Percentiles rank a stretch among this genome's conserved stretches.
phyloP scores from a whole-genome alignment of 108 stramenopile species.

The Nitzschia palea region DNA sequence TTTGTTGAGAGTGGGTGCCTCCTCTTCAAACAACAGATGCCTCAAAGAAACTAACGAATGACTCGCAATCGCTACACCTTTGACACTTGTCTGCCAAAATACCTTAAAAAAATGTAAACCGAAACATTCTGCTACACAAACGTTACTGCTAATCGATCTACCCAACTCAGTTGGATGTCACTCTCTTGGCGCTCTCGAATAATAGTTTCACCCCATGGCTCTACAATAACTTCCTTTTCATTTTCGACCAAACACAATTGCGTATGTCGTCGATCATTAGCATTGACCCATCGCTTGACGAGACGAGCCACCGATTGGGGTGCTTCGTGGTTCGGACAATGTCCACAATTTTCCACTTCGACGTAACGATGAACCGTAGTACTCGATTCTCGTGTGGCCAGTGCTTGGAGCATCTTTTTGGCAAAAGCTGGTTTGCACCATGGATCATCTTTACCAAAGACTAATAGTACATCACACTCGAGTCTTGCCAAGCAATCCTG shows the following conservation, averaged over 20 bases:
- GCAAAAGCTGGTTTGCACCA: conserved; percentile 64
- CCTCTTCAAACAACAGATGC: too few species aligned
- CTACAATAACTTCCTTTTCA: conserved; percentile 26
- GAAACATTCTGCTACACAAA: conserved; percentile 36
- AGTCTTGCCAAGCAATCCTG: conserved; percentile 44
- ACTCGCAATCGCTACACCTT: too few species aligned
- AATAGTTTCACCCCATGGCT: conserved; percentile 55
- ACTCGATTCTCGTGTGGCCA: conserved; percentile 11
- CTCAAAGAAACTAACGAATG: too few species aligned
- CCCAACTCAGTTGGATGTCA: conserved; percentile 42
- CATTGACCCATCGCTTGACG: conserved; percentile 40
- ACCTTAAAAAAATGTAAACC: too few species aligned
- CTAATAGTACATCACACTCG: conserved; percentile 63
- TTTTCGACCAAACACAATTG: conserved; percentile 23
- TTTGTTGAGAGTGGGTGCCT: too few species aligned
- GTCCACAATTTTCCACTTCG: conserved; percentile 73
- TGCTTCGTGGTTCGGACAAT: conserved; percentile 85
- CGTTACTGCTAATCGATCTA: conserved; percentile 42
- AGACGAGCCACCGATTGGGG: conserved; percentile 65
- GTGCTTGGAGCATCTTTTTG: conserved; percentile 31
- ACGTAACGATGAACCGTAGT: conserved; percentile 52
- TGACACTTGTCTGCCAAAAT: too few species aligned
- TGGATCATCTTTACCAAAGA: conserved; percentile 77
- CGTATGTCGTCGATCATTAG: conserved; percentile 18
- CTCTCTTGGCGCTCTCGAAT: conserved; percentile 41